Conservation (phyloP, 2,329 filamentous ascomycete species). For the Monosporascus sp. region DNA sequence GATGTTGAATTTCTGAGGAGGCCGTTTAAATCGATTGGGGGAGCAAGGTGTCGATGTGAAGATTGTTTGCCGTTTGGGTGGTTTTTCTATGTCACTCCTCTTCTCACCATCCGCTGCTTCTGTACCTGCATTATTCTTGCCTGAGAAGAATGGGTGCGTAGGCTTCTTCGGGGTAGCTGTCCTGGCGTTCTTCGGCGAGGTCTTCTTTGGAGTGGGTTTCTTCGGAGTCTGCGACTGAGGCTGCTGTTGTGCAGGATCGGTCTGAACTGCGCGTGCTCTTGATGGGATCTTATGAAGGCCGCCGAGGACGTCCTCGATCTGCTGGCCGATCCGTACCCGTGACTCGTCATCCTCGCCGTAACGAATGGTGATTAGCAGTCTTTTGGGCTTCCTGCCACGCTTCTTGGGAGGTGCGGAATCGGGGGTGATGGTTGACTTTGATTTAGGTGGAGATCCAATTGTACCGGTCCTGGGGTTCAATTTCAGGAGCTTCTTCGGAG, state of each 20-base stretch:
- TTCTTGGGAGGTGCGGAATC: slow-evolving; percentile 16
- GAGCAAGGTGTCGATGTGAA: slow-evolving; percentile 51
- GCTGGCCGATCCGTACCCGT: slow-evolving; percentile 46
- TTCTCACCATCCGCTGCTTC: slow-evolving; percentile 13
- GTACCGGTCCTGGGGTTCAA: slow-evolving; percentile 58
- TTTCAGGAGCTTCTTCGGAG: slow-evolving; percentile 44
- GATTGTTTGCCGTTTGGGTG: slow-evolving; percentile 31
- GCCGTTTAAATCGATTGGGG: slow-evolving; percentile 34
- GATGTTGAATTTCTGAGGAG: slow-evolving; percentile 25
- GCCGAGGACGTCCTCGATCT: slow-evolving; percentile 58
- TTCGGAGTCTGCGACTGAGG: slow-evolving; percentile 6
- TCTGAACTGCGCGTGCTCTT: neutral
- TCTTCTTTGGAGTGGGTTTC: slow-evolving; percentile 16
- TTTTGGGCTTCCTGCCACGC: slow-evolving; percentile 31
- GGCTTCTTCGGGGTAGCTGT: slow-evolving; percentile 11
- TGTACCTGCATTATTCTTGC: slow-evolving; percentile 37
- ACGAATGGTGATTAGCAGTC: slow-evolving; percentile 46
- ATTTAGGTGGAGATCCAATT: slow-evolving; percentile 54
- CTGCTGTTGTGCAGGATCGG: neutral
- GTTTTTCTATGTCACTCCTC: slow-evolving; percentile 20
- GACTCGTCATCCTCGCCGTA: slow-evolving; percentile 50
- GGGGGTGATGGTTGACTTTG: slow-evolving; percentile 32
- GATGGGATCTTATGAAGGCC: slow-evolving; percentile 16
- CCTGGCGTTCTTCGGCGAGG: slow-evolving; percentile 17
- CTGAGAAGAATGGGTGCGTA: slow-evolving; percentile 62